Conservation (phyloP, 306 rosid genomes). For the Lathyrus tuberosus region DNA sequence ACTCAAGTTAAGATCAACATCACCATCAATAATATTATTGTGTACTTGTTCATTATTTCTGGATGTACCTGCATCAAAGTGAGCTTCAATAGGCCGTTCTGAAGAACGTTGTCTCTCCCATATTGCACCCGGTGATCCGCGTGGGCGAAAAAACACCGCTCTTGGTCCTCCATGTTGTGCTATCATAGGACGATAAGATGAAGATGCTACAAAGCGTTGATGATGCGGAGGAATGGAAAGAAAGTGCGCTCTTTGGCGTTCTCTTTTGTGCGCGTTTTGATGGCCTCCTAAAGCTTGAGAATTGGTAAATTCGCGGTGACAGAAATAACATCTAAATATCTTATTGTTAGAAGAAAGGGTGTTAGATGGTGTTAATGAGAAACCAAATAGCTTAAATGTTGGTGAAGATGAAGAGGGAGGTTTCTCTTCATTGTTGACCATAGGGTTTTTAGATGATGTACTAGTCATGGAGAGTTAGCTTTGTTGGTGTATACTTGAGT, state of each 20-base stretch:
- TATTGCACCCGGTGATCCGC: neutral
- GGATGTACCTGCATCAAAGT: neutral
- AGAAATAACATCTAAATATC: slow-evolving; percentile 41
- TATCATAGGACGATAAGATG: neutral
- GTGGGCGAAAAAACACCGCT: neutral
- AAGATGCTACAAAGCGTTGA: slow-evolving; percentile 17
- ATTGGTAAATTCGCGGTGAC: slow-evolving; percentile 35
- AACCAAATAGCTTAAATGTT: slow-evolving; percentile 37
- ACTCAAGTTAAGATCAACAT: slow-evolving; percentile 42
- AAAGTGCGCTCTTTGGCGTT: slow-evolving; percentile 38
- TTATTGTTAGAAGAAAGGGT: slow-evolving; percentile 7
- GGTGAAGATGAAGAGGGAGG: neutral
- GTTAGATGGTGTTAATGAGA: slow-evolving; percentile 16
- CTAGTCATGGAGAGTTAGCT: neutral
- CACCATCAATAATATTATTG: slow-evolving; percentile 16
- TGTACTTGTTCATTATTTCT: neutral
- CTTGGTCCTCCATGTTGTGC: neutral
- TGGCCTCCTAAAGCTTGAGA: slow-evolving; percentile 52
- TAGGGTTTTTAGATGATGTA: slow-evolving; percentile 20
- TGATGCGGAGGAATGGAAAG: slow-evolving; percentile 9
- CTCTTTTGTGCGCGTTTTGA: slow-evolving; percentile 50
- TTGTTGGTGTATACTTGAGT: neutral
- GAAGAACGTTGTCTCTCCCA: neutral
- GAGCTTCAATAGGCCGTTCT: neutral
- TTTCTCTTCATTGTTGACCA: neutral